Base-by-base conservation (phyloP, 768 basidiomycete species). In the Psilocybe sp. region DNA sequence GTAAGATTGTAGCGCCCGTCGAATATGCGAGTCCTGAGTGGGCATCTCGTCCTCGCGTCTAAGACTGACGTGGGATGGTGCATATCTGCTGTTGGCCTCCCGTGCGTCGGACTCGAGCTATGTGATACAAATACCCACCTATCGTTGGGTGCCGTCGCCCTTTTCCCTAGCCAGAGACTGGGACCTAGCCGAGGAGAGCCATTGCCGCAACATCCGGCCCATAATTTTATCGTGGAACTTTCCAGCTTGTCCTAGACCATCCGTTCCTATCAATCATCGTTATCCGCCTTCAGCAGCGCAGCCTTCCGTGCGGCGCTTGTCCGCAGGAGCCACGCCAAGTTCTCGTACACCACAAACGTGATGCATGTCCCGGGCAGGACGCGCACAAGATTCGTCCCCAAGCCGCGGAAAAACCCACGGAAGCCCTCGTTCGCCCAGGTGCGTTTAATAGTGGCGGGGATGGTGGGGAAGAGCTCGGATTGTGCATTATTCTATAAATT, bases 341-440 rank as follows among this genome's bases (percentile, higher is more conserved):
- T 93, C 64, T 93, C 97, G 64, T 98, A 99, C 15, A 98, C 94
- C 35, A 98, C 96, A 57, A 98, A 97, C 4, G 96, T 98, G 40
- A 98, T 89, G 64, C 96, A 98, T 3, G 96, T 98, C 23, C 96
- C 97, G 0, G 97, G 97, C 13, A 98, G 77, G 43, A 99, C 95
- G 12, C 97, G 82, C 11, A 99, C 84, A 19, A 97, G 79, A 62
- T 98, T 98, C 20, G 92, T 95, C 2, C 86, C 95, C 7, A 99
- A 78, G 1, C 97, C 97, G 43, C 95, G 89, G 69, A 98, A 99
- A 65, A 98, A 98, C 1, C 92, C 96, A 41, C 74, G 70, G 13
- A 87, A 37, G 10, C 95, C 89, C 65, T 97, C 95, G 50, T 85
- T 74, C 32, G 71, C 64, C 82, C 86, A 98, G 1, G 94, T 96